Percentiles rank a stretch among this genome's conserved stretches.
These are phyloP conservation scores for Haematococcus lacustris DNA, from an alignment of 139 green algal genomes.

Conservation along the genomic window DNA sequence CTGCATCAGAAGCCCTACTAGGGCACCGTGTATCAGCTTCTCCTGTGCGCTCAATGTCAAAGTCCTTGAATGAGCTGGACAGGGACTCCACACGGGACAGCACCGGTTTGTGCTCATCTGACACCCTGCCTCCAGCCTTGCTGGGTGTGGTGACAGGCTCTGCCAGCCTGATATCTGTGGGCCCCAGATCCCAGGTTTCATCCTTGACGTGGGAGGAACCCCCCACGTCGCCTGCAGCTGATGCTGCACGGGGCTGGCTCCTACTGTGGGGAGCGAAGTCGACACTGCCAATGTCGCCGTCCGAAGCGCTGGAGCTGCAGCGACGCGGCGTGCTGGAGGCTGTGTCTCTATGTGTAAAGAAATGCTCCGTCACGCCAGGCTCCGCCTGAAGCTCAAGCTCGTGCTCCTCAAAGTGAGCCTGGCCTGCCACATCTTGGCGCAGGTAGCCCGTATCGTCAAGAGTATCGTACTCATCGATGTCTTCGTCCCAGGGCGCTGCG, in stretches of 20 bases:
- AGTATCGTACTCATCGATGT: constrained; percentile 62
- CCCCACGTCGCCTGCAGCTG: neutral
- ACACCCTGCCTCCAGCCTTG: constrained; percentile 15
- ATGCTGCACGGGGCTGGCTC: too few relatives aligned
- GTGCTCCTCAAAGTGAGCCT: constrained; percentile 42
- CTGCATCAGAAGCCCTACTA: too few relatives aligned
- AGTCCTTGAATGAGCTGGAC: constrained; percentile 48
- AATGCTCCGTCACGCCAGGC: neutral
- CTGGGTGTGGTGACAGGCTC: constrained; percentile 44
- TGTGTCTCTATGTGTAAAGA: neutral
- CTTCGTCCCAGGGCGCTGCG: constrained; percentile 29
- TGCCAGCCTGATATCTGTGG: constrained; percentile 39
- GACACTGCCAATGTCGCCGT: neutral
- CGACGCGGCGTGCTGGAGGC: neutral
- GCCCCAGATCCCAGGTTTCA: constrained; percentile 35
- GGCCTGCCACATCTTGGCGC: constrained; percentile 32
- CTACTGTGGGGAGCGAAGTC: too few relatives aligned
- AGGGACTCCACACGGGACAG: constrained; percentile 49
- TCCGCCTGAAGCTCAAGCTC: constrained; percentile 44
- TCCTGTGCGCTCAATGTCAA: constrained; percentile 27
- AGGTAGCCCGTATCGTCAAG: constrained; percentile 65
- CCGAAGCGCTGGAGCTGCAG: neutral
- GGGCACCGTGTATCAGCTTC: too few relatives aligned
- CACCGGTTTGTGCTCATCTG: constrained; percentile 20
- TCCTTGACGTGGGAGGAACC: neutral